Base-by-base conservation (phyloP, 805 yeast species). In the Pichia kluyveri region DNA sequence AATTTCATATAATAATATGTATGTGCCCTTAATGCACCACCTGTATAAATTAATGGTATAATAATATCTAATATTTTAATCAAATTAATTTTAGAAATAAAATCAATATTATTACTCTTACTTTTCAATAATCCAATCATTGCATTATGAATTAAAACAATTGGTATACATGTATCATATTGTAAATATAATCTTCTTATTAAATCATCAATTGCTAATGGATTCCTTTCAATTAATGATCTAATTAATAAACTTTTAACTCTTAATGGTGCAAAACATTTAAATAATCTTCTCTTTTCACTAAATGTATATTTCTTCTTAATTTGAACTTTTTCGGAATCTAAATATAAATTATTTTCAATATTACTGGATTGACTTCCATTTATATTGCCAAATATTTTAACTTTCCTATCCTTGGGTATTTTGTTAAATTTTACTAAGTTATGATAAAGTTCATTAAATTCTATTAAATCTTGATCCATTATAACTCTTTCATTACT, bases 31-130 rank as follows among this genome's bases (percentile, higher is more conserved):
- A 54, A 49, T 23, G 51, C 26, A 30, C 44, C 40, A 27, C 38
- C 37, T 2, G 43, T 44, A 41, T 50, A 48, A 19, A 59, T 54
- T 38, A 53, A 26, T 8, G 59, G 39, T 8, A 56, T 47, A 9
- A 62, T 51, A 32, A 52, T 55, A 40, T 62, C 65, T 38, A 60
- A 40, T 11, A 54, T 52, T 40, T 55, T 57, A 47, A 51, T 52
- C 5, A 44, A 34, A 40, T 53, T 44, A 11, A 60, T 41, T 42
- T 61, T 61, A 8, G 54, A 56, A 2, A 41, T 48, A 39, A 56
- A 51, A 6, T 32, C 39, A 18, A 51, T 9, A 9, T 42, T 14
- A 1, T 44, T 34, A 12, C 43, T 34, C 17, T 34, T 34, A 12
- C 56, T 48, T 7, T 50, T 38, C 18, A 61, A 46, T 4, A 60